These are phyloP conservation scores for Blastomyces gilchristii DNA, from an alignment of 2,329 filamentous ascomycete genomes.

Conservation along the genomic window DNA sequence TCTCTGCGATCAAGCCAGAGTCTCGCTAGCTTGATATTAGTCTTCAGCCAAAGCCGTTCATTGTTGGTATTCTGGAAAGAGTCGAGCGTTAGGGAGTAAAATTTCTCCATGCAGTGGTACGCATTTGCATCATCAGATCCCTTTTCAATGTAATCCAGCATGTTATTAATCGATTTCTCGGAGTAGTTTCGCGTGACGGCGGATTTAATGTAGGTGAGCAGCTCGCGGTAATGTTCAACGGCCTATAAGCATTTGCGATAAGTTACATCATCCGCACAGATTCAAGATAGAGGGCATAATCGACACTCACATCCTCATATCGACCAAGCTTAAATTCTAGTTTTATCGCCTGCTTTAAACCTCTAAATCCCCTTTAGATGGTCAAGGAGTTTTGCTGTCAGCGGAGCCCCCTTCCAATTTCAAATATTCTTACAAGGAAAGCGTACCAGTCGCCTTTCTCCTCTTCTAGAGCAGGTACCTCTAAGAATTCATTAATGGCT, in stretches of 20 bases:
- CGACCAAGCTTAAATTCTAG: slow-evolving; percentile 78
- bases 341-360: slow-evolving; percentile 95
- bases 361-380: slow-evolving; percentile 68
- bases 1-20: slow-evolving; percentile 86
- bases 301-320: slow-evolving; percentile 60
- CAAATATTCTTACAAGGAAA: not conserved
- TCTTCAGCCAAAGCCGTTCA: slow-evolving; percentile 93
- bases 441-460: slow-evolving; percentile 86
- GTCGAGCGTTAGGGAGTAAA: slow-evolving; percentile 85
- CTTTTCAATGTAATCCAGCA: slow-evolving; percentile 96
- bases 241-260: slow-evolving; percentile 47
- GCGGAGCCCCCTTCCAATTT: not conserved
- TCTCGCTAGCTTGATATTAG: slow-evolving; percentile 91
- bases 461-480: slow-evolving; percentile 68
- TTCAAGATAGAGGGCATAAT: not conserved
- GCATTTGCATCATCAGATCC: slow-evolving; percentile 62
- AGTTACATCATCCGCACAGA: not conserved
- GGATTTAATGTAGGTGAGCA: slow-evolving; percentile 93
- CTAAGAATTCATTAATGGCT: slow-evolving; percentile 86
- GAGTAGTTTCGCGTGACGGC: slow-evolving; percentile 97
- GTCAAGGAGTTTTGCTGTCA: slow-evolving; percentile 12
- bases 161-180: slow-evolving; percentile 98
- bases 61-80: slow-evolving; percentile 98
- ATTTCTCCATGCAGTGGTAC: slow-evolving; percentile 78
- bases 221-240: slow-evolving; percentile 82